Base-by-base conservation (phyloP, 495 filamentous ascomycete genomes). In the Xylaria sp. region DNA sequence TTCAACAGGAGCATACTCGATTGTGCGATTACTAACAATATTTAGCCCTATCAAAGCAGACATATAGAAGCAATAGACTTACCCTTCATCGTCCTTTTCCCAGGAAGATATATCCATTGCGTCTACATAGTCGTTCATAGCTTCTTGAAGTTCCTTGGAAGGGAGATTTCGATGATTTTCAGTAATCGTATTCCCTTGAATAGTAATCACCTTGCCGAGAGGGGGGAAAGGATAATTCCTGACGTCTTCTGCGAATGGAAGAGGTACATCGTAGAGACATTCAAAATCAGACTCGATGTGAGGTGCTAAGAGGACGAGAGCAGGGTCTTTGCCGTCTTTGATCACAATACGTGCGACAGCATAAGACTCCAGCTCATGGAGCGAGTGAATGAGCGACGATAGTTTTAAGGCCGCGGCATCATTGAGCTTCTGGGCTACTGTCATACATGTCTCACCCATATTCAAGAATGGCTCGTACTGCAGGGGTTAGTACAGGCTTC, bases 241-340 rank as follows among this genome's bases (percentile, higher is more conserved):
- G 33, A 97, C 84, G 78, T 99, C 97, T 81, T 99, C 97, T 2
- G 92, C 88, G 75, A 97, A 98, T 5, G 96, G 96, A n/a, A 99
- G 86, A 68, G 97, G 94, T 5, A 95, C 87, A 79, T 99, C 97
- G 71, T 97, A 88, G 17, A 99, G 85, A 74, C 92, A 94, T 79
- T 98, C 97, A 72, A 92, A 92, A 52, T 95, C 91, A 21, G 88
- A 83, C 72, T 97, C 93, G 62, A 97, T 92, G 3, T 85, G 89
- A 90, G 84, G 97, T 1, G 93, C 93, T 50, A 99, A 89, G 12
- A 98, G 82, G n/a, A 97, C 77, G 1, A 98, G 84, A 26, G 90
- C 71, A 5, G 95, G 95, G 2, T 90, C 86, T 71, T 92, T 92
- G 69, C 88, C 87, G 70, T 95, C 92, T 76, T 97, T 97, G 19